Evolutionary conservation across 2,329 filamentous ascomycete species (phyloP).

Genomic region (Hymenotorrendiella dingleyae): DNA sequence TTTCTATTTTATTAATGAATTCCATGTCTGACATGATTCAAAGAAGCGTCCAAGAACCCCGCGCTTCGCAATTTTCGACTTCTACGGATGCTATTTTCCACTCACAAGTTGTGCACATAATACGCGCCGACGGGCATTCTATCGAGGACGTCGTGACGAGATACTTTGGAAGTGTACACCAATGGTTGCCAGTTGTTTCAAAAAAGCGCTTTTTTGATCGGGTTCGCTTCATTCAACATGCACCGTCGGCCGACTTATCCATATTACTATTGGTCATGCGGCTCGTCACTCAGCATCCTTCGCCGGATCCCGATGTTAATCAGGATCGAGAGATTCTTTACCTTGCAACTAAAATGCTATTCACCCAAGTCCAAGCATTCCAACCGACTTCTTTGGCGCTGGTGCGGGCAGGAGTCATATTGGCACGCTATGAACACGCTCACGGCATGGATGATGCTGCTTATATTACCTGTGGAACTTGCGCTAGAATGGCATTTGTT

Average conservation of each 20-base stretch:
- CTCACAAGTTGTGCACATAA: constrained; percentile 16
- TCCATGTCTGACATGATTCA: constrained; percentile 18
- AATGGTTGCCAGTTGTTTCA: constrained; percentile 22
- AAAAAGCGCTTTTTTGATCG: constrained; percentile 15
- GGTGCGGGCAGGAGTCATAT: constrained; percentile 18
- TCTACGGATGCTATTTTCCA: constrained; percentile 13
- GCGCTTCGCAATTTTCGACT: neutral
- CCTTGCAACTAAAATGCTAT: constrained; percentile 20
- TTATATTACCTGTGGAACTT: constrained; percentile 18
- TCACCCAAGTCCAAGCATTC: constrained; percentile 22
- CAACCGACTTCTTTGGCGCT: constrained; percentile 15
- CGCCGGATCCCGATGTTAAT: constrained; percentile 9
- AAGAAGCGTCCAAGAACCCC: constrained; percentile 4
- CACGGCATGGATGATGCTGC: constrained; percentile 19
- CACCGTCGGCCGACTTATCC: constrained; percentile 18
- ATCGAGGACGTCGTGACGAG: constrained; percentile 13
- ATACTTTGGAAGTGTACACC: constrained; percentile 20
- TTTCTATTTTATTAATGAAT: constrained; percentile 17
- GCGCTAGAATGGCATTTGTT: constrained; percentile 15
- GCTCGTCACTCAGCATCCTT: constrained; percentile 17
- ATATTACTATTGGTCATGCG: constrained; percentile 19
- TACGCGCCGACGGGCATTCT: constrained; percentile 13
- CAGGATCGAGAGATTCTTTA: constrained; percentile 20
- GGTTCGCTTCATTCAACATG: constrained; percentile 6
- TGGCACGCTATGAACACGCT: constrained; percentile 19